These are phyloP conservation scores for Xylaria sp. DNA, from an alignment of 2,329 filamentous ascomycete species.

Conservation along the genomic window DNA sequence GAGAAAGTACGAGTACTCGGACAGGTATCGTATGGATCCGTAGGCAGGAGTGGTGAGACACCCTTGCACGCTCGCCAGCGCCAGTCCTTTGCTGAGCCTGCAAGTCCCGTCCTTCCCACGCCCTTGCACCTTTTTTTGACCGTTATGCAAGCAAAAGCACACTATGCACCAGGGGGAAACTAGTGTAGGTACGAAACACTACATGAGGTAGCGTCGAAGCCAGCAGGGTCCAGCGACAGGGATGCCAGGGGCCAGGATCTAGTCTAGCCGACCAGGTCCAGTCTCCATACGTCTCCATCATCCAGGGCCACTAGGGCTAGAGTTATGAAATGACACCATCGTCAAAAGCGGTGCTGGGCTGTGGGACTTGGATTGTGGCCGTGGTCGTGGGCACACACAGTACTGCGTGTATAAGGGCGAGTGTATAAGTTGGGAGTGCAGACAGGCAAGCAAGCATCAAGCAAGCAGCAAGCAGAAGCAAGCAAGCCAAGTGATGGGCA, in stretches of 20 bases:
- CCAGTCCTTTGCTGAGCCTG: slow-evolving; percentile 20
- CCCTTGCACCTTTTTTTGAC: slow-evolving; percentile 21
- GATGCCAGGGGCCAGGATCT: slow-evolving; percentile 11
- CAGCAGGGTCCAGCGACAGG: slow-evolving; percentile 21
- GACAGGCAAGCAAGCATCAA: no score
- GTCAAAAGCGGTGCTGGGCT: no score
- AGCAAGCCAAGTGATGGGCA: no score
- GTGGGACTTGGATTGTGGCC: no score
- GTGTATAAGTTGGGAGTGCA: no score
- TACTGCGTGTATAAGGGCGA: no score
- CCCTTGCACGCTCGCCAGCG: slow-evolving; percentile 16
- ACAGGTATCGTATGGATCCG: no score
- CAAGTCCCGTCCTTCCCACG: no score
- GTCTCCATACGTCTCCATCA: not conserved
- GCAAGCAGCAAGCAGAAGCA: no score
- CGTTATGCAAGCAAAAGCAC: slow-evolving; percentile 27
- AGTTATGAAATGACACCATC: no score
- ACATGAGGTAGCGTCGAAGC: not conserved
- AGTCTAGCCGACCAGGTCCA: not conserved
- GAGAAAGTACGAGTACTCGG: slow-evolving; percentile 9
- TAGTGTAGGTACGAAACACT: not conserved
- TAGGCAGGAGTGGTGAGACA: not conserved
- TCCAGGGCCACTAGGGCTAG: no score
- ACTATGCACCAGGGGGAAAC: not conserved
- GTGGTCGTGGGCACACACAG: no score